Evolutionary conservation across 306 rosid species (phyloP), one percentile per base, ranked within the genome.

Genomic region (Bauhinia variegata): DNA sequence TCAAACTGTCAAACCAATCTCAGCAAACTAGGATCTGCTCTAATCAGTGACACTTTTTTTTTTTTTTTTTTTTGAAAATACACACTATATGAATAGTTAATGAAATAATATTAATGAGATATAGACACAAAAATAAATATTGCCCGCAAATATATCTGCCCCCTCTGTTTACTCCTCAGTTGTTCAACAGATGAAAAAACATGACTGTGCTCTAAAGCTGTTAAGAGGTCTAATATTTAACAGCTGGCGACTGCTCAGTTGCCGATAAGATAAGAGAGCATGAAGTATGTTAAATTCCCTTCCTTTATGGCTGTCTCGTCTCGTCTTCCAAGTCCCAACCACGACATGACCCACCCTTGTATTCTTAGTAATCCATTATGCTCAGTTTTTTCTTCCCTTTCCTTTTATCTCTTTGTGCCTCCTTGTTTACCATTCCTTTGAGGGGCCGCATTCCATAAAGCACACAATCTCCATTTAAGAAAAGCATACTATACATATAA

Each of bases 181-280:
- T 54, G 41, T 36, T 30, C 14, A 41, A 48, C 68, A 28, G n/a
- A 38, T 51, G 31, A 53, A 60, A 16, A 75, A 61, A 47, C 48
- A 55, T 19, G 19, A 42, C 54, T 42, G 49, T 8, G 54, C 54
- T 65, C 71, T 60, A 63, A 36, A 72, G 84, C 85, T 78, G 88
- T 80, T 89, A 86, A 82, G 83, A 72, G 69, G 83, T 76, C 79
- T 76, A 89, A 89, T 82, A 74, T 78, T 84, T 78, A 87, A 85
- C 96, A 86, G 93, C 91, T 75, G 76, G 71, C 60, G 71, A 76
- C 77, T 60, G 9, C 68, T 23, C 67, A 34, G 53, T 63, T 73
- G 81, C 79, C 75, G 78, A 81, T 68, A 77, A 57, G 47, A 61
- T n/a, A n/a, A n/a, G n/a, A n/a, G 51, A 56, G 76, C 86, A 70